These are phyloP conservation scores for Colletotrichum plurivorum DNA, from an alignment of 2,329 filamentous ascomycete species.

Conservation along the genomic window DNA sequence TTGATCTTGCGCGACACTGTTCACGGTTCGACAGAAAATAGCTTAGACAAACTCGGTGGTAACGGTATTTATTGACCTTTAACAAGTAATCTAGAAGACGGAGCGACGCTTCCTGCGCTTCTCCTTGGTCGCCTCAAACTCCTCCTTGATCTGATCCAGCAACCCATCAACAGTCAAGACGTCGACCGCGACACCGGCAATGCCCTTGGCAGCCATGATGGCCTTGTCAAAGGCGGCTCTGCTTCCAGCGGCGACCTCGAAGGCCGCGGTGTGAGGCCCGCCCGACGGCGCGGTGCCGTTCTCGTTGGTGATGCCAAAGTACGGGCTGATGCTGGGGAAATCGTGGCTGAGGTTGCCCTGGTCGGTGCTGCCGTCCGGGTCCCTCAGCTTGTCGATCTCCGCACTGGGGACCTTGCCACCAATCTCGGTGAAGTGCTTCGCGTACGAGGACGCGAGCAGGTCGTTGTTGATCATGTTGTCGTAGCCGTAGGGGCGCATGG, in stretches of 20 bases:
- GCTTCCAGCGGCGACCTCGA: conserved; percentile 65
- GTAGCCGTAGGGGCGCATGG: conserved; percentile 48
- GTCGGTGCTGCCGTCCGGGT: conserved; percentile 46
- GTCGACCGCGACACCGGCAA: conserved; percentile 64
- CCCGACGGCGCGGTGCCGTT: conserved; percentile 41
- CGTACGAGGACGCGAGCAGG: conserved; percentile 44
- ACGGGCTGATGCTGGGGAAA: conserved; percentile 46
- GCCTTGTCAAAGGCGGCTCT: conserved; percentile 61
- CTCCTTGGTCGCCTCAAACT: conserved; percentile 50
- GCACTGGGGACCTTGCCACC: conserved; percentile 45
- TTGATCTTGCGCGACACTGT: no score
- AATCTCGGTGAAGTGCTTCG: conserved; percentile 43
- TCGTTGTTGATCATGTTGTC: conserved; percentile 50
- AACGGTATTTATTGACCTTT: not conserved
- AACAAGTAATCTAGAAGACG: not conserved
- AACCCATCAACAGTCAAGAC: conserved; percentile 59
- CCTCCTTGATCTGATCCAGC: conserved; percentile 57
- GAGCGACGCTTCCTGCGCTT: conserved; percentile 21
- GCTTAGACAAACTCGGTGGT: no score
- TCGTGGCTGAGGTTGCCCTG: conserved; percentile 50
- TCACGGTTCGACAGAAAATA: no score
- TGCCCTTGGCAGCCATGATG: conserved; percentile 61
- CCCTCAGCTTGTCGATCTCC: conserved; percentile 45
- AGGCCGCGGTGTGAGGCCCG: conserved; percentile 68
- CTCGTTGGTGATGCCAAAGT: conserved; percentile 46